phyloP scores from a whole-genome alignment of 2,329 filamentous ascomycete genomes.

The Tympanopsis confertula region DNA sequence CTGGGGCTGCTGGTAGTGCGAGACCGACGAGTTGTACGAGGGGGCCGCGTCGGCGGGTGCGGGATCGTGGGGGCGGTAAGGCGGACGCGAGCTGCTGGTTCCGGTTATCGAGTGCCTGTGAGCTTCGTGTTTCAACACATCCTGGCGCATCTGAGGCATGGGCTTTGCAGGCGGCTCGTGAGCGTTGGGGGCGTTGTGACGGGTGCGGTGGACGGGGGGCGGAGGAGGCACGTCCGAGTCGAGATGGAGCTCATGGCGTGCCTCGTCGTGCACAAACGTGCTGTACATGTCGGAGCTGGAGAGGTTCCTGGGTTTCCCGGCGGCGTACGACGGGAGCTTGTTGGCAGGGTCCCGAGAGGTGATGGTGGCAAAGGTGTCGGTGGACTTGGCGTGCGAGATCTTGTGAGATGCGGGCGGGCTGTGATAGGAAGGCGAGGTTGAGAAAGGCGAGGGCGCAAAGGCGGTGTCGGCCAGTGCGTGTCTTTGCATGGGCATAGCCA shows the following conservation, averaged over 20 bases:
- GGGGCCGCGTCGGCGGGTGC: constrained; percentile 24
- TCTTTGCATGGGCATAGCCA: background rate
- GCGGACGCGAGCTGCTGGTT: constrained; percentile 38
- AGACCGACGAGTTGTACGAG: constrained; percentile 12
- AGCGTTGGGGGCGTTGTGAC: constrained; percentile 29
- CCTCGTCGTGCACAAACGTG: constrained; percentile 14
- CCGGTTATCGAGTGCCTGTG: constrained; percentile 36
- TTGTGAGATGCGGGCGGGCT: background rate
- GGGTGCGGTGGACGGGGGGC: constrained; percentile 39
- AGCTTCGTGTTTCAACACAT: constrained; percentile 44
- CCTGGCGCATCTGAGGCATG: constrained; percentile 39
- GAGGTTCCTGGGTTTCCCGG: constrained; percentile 10
- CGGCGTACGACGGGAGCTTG: background rate
- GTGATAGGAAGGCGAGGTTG: background rate
- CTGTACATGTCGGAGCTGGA: constrained; percentile 8
- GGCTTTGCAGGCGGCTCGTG: constrained; percentile 31
- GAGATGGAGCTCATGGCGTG: constrained; percentile 18
- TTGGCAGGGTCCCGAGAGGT: too few species aligned
- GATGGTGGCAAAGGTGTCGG: background rate
- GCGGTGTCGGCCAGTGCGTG: too few species aligned
- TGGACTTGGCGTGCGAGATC: background rate
- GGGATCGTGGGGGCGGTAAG: constrained; percentile 38
- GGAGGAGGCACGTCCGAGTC: constrained; percentile 39
- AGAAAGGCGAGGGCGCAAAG: background rate
- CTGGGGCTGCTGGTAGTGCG: constrained; percentile 21